phyloP scores from a whole-genome alignment of 345 rosid genomes.

The Luvunga scandens region DNA sequence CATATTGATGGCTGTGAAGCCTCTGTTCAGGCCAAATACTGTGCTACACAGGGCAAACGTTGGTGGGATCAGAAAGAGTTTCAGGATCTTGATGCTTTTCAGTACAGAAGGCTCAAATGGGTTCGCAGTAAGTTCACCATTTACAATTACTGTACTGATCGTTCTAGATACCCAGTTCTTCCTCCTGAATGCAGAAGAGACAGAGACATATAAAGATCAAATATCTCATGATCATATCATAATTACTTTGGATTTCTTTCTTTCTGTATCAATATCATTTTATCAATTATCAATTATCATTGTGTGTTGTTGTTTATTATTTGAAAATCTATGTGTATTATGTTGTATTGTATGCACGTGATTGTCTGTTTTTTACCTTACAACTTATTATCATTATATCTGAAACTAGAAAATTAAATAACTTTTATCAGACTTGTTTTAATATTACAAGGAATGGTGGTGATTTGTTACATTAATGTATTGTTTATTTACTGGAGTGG shows the following conservation, averaged over 20 bases:
- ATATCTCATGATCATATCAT: not conserved
- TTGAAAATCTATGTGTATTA: not conserved
- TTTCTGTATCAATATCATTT: not conserved
- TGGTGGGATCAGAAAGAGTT: slow-evolving; percentile 81
- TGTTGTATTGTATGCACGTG: not conserved
- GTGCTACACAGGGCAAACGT: slow-evolving; percentile 63
- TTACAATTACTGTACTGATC: slow-evolving; percentile 60
- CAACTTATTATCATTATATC: not conserved
- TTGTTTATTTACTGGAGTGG: no score
- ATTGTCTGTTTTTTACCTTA: not conserved
- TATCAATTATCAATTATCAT: no score
- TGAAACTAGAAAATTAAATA: not conserved
- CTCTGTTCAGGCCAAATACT: slow-evolving; percentile 60
- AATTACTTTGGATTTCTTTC: not conserved
- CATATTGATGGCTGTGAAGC: slow-evolving; percentile 66
- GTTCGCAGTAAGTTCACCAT: slow-evolving; percentile 54
- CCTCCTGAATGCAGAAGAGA: slow-evolving; percentile 60
- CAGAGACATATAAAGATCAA: slow-evolving; percentile 37
- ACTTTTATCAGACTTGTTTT: not conserved
- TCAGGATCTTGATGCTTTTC: slow-evolving; percentile 50
- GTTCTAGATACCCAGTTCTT: slow-evolving; percentile 34
- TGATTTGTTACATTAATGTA: no score
- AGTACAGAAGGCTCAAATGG: slow-evolving; percentile 53
- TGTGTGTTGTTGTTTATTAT: not conserved
- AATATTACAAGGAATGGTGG: no score